Evolutionary conservation across 116 monocot species (phyloP).

Genomic region (Papilionanthe hybrid): DNA sequence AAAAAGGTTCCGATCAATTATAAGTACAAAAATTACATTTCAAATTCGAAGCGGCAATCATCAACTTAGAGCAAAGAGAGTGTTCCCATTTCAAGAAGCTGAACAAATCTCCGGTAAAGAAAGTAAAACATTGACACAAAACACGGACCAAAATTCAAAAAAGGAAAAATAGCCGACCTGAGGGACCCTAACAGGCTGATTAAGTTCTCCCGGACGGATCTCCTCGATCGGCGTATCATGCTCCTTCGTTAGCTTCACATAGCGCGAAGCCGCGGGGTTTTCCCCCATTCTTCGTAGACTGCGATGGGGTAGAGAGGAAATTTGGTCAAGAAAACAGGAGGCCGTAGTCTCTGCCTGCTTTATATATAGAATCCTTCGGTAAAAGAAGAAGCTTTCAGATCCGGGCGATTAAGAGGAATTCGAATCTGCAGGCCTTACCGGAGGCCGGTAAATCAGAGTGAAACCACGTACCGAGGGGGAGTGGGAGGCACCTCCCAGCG

Average conservation of each 20-base stretch:
- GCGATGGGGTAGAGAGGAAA: neutral
- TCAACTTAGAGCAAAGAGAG: neutral
- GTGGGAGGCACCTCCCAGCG: neutral
- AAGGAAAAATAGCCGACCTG: constrained; percentile 38
- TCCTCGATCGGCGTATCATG: constrained; percentile 79
- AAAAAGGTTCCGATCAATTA: too few relatives aligned
- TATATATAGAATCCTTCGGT: neutral
- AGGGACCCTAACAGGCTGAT: constrained; percentile 76
- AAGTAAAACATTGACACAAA: neutral
- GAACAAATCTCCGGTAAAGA: neutral
- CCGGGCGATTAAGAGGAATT: neutral
- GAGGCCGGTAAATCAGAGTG: neutral
- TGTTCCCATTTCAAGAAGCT: neutral
- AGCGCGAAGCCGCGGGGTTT: constrained; percentile 38
- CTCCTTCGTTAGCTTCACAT: constrained; percentile 95
- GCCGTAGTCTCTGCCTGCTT: neutral
- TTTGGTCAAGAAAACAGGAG: neutral
- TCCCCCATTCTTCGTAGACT: constrained; percentile 38
- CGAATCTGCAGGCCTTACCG: neutral
- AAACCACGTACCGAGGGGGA: neutral
- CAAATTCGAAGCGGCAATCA: neutral
- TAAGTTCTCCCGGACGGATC: constrained; percentile 87
- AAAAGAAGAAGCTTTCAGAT: neutral
- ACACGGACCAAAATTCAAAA: neutral
- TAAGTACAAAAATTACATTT: neutral